phyloP scores from a whole-genome alignment of 768 basidiomycete species.

The Suillus bovinus region DNA sequence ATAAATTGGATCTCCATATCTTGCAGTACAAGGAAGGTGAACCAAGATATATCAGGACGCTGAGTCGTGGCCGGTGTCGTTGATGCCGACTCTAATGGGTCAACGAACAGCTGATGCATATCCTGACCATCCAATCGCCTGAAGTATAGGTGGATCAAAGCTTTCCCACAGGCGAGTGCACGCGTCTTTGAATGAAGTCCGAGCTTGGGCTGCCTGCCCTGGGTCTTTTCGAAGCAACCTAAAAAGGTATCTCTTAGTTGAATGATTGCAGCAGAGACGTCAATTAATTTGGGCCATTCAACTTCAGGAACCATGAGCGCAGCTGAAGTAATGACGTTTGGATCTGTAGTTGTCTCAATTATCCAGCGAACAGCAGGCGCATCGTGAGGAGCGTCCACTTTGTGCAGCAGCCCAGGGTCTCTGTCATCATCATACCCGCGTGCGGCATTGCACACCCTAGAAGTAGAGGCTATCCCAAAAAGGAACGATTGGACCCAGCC shows the following conservation, averaged over 20 bases:
- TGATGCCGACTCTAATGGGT: not conserved
- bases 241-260: conserved; percentile 8
- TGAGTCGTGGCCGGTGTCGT: not conserved
- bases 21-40: not conserved
- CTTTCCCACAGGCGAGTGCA: conserved; percentile 7
- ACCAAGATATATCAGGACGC: conserved; percentile 5
- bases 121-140: not conserved
- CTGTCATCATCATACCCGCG: not conserved
- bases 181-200: not conserved
- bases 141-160: conserved; percentile 2
- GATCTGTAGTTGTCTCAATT: conserved; percentile 6
- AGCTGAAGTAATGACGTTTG: conserved; percentile 3
- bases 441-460: not conserved
- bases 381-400: not conserved
- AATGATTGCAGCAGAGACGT: not conserved
- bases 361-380: conserved; percentile 8
- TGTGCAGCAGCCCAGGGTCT: not conserved
- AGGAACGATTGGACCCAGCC: not conserved
- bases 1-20: conserved; percentile 4
- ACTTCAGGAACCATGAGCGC: conserved; percentile 6
- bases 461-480: not conserved
- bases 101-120: conserved; percentile 5
- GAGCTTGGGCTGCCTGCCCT: not conserved
- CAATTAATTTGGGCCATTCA: conserved; percentile 4
- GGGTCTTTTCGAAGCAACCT: conserved; percentile 6